Base-by-base conservation (phyloP, 2,329 filamentous ascomycete genomes). In the Dactylellina sp. region DNA sequence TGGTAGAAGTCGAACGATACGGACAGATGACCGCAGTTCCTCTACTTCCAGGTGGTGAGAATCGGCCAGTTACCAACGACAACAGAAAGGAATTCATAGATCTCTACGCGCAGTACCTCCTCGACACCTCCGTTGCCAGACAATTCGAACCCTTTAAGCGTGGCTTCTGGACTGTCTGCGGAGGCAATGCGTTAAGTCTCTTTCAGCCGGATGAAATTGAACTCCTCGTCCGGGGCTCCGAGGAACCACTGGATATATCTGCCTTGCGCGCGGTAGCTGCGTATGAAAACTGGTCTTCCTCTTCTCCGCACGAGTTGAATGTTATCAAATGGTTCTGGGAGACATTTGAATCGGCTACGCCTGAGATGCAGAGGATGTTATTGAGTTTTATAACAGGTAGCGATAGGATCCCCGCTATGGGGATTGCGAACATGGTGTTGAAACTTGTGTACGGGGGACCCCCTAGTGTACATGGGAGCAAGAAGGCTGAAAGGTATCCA, bases 91-190 rank as follows among this genome's bases (percentile, higher is more conserved):
- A 97, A 78, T 97, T 94, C 78, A 92, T 97, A 60, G 90, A 94
- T 77, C 84, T 92, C 1, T 96, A 96, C 79, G 87, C 96, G 7
- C 87, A 89, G 40, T 91, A 94, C 79, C 81, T 94, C 7, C 87
- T 97, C 9, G 92, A 97, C 78, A 88, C 85, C 5, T 86, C 91
- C 0, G 90, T 97, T 0, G 83, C 87, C 40, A 86, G 91, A 42
- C 93, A 97, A 79, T 97, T 96, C 76, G 92, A 96, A 79, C 93
- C 93, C 0, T 97, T 97, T 84, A 95, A 95, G 80, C 88, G 93
- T 62, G 93, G 93, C 0, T 97, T 97, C 81, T 97, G 92, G 80
- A 96, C 91, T 0, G 92, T 97, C 25, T 96, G 92, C 79, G 91
- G 90, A 37, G 92, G 93, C 37, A 96, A 95, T 79, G 93, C 93